Conservation (phyloP, 768 basidiomycete genomes). For the Piloderma croceum region DNA sequence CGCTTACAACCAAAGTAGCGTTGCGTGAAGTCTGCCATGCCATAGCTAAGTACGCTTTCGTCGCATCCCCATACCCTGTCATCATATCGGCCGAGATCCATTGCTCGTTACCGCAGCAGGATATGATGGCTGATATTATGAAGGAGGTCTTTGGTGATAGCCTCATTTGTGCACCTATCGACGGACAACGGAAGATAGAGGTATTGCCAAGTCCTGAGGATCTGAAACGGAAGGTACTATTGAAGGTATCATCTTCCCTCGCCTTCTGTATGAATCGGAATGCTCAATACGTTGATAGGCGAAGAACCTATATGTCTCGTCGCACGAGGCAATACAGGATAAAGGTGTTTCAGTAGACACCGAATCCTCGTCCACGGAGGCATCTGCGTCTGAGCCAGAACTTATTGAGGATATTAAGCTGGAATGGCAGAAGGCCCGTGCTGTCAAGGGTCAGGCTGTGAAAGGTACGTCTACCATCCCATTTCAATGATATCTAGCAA, state of each 20-base stretch:
- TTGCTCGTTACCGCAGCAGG: conserved; percentile 75
- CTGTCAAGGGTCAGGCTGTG: conserved; percentile 16
- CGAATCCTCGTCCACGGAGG: conserved; percentile 39
- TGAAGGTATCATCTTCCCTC: conserved; percentile 53
- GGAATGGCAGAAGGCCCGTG: conserved; percentile 2
- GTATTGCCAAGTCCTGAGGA: conserved; percentile 80
- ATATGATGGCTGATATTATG: conserved; percentile 73
- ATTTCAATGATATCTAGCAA: not conserved
- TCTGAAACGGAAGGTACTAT: conserved; percentile 68
- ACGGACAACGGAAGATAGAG: conserved; percentile 43
- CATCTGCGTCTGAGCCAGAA: conserved; percentile 37
- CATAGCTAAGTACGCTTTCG: conserved; percentile 85
- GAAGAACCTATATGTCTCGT: conserved; percentile 65
- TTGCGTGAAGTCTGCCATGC: conserved; percentile 78
- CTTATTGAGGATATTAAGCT: conserved; percentile 13
- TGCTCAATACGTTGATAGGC: conserved; percentile 37
- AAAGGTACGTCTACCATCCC: conserved; percentile 4
- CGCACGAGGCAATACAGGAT: conserved; percentile 28
- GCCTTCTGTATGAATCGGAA: not conserved
- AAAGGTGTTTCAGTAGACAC: conserved; percentile 30
- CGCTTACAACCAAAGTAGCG: conserved; percentile 78
- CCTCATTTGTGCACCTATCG: conserved; percentile 34
- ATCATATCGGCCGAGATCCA: conserved; percentile 93
- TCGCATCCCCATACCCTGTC: conserved; percentile 85
- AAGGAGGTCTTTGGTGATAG: conserved; percentile 40